Evolutionary conservation across 768 basidiomycete species (phyloP), one percentile per base, ranked within the genome.

Genomic region (Amanita pseudoporphyria): DNA sequence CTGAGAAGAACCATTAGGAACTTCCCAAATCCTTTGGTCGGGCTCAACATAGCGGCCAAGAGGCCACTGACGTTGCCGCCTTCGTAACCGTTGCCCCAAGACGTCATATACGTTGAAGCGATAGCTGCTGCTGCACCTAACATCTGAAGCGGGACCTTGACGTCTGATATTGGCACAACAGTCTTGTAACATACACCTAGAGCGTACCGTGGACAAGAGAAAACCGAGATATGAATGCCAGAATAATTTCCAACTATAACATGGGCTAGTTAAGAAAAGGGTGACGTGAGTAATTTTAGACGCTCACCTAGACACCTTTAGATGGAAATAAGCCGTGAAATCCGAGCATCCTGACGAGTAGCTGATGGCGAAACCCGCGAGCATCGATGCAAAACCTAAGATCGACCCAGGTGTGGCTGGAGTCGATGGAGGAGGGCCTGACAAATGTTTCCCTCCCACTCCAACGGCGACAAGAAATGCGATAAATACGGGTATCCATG

Each of bases 401-500:
- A 91, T 60, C 0, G 68, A 58, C 0, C 64, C 53, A 1, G 78
- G 77, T 1, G 78, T 75, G 1, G 82, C 78, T 1, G 87, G 80
- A 9, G 58, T 65, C 1, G 68, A 64, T 1, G 76, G 67, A 87
- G 9, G n/a, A n/a, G n/a, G n/a, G n/a, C n/a, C n/a, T n/a, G n/a
- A n/a, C n/a, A n/a, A n/a, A n/a, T n/a, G n/a, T n/a, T n/a, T n/a
- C n/a, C n/a, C n/a, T n/a, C n/a, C n/a, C n/a, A n/a, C n/a, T n/a
- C n/a, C n/a, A n/a, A 86, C 64, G 7, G 78, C 79, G 45, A 91
- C 74, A 28, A 88, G 55, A 60, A 82, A 89, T 7, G 81, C 76
- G 46, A 91, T 65, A n/a, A 87, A 58, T 14, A 87, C 76, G 0
- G 89, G 89, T 13, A 89, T 71, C 87, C 88, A 90, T 1, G 82